Conservation (phyloP, 371 early-diverging fungal genomes). For the Mortierella sp. region DNA sequence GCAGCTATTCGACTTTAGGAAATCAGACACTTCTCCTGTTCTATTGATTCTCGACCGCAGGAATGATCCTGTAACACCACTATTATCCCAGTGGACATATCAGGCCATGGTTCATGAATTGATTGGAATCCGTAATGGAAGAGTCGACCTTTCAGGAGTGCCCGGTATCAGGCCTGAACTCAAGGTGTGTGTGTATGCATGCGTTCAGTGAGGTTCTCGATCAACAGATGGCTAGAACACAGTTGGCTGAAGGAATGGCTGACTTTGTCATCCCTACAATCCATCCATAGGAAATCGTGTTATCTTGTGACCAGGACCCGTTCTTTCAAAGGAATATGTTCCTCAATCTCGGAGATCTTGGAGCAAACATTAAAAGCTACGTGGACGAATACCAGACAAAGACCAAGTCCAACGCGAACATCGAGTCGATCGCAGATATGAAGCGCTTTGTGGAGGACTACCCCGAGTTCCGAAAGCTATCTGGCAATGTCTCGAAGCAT, state of each 20-base stretch:
- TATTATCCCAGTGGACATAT: slow-evolving; percentile 98
- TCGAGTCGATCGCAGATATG: slow-evolving; percentile 96
- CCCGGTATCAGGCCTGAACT: slow-evolving; percentile 86
- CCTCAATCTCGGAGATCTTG: slow-evolving; percentile 94
- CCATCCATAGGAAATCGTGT: slow-evolving; percentile 80
- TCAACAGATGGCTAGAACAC: background rate
- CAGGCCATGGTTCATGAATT: slow-evolving; percentile 99
- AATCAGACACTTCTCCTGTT: slow-evolving; percentile 85
- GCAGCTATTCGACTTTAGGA: slow-evolving; percentile 83
- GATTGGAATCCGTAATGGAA: slow-evolving; percentile 93
- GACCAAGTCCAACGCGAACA: slow-evolving; percentile 87
- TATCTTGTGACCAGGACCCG: slow-evolving; percentile 87
- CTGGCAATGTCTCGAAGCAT: slow-evolving; percentile 96
- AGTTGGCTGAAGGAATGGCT: background rate
- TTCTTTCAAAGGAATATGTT: slow-evolving; percentile 92
- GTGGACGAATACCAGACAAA: slow-evolving; percentile 93
- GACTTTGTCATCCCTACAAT: background rate
- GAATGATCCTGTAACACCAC: slow-evolving; percentile 97
- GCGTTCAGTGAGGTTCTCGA: background rate
- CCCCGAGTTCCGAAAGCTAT: slow-evolving; percentile 94
- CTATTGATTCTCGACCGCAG: slow-evolving; percentile 94
- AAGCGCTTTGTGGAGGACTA: slow-evolving; percentile 98
- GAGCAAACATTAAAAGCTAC: slow-evolving; percentile 91
- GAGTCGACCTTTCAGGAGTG: slow-evolving; percentile 88
- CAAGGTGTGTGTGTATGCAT: slow-evolving; percentile 60